A percentile compares a stretch with the other conserved stretches of the same genome.
phyloP scores from a whole-genome alignment of 164 flowering plant genomes.

The Paratinospora sagittata region DNA sequence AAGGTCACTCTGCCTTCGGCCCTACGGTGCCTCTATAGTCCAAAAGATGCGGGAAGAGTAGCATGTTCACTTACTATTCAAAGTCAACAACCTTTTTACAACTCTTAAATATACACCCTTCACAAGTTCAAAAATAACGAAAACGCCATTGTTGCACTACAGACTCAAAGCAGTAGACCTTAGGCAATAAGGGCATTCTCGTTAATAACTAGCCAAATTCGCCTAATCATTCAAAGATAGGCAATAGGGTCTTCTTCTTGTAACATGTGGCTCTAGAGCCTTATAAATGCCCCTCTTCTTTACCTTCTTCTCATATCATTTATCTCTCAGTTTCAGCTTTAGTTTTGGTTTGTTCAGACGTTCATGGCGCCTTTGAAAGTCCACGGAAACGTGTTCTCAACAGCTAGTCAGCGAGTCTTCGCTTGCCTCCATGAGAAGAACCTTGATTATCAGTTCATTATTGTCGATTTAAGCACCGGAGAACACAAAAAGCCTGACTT shows the following conservation, averaged over 20 bases:
- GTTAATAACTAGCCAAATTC: not conserved
- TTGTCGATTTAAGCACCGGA: slow-evolving; percentile 24
- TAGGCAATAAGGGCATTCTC: not conserved
- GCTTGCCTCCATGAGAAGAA: slow-evolving; percentile 38
- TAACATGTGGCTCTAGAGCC: not conserved
- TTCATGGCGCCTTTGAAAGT: slow-evolving; percentile 12
- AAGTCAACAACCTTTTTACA: not conserved
- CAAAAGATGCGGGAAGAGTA: no score
- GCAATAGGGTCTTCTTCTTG: no score
- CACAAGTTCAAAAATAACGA: not conserved
- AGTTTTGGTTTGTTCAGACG: not conserved
- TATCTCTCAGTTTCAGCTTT: not conserved
- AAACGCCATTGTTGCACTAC: not conserved
- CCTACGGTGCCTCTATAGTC: no score
- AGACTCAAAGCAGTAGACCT: no score
- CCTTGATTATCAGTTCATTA: slow-evolving; percentile 36
- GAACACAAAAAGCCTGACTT: slow-evolving; percentile 39
- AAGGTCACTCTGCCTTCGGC: no score
- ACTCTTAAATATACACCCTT: not conserved
- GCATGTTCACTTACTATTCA: not conserved
- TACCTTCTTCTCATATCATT: not conserved
- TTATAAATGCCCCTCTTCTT: not conserved
- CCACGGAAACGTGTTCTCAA: slow-evolving; percentile 37
- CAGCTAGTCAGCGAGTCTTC: slow-evolving; percentile 32
- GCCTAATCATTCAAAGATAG: not conserved